phyloP scores from a whole-genome alignment of 2,329 filamentous ascomycete species.

The Reticulascus tulasneorum region DNA sequence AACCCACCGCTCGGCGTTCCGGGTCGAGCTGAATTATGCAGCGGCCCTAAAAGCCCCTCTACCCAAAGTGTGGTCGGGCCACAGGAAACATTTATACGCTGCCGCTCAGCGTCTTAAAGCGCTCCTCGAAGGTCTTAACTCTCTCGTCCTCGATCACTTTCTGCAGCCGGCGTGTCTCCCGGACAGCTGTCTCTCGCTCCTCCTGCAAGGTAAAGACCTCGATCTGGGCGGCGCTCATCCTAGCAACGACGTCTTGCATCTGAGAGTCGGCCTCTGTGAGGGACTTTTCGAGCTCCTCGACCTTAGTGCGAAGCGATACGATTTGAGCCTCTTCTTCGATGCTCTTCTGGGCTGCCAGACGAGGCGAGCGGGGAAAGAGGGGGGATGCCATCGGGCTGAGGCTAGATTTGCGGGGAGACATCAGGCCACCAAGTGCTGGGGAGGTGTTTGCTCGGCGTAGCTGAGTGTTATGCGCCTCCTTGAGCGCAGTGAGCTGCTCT shows the following conservation, averaged over 20 bases:
- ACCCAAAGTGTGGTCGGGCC: background rate
- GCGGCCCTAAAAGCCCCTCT: constrained; percentile 10
- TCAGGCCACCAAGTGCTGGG: constrained; percentile 18
- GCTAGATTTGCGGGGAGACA: constrained; percentile 28
- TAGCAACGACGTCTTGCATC: constrained; percentile 76
- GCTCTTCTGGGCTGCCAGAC: constrained; percentile 55
- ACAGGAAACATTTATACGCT: constrained; percentile 10
- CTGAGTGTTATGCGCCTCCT: constrained; percentile 72
- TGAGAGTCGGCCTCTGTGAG: constrained; percentile 57
- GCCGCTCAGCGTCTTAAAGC: constrained; percentile 29
- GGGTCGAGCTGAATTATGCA: constrained; percentile 7
- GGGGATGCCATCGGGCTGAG: constrained; percentile 29
- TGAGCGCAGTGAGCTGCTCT: constrained; percentile 72
- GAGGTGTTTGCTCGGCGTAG: constrained; percentile 67
- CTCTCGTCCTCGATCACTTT: constrained; percentile 61
- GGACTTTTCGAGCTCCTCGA: constrained; percentile 81
- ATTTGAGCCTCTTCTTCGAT: constrained; percentile 72
- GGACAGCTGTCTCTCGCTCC: constrained; percentile 69
- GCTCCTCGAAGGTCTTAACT: constrained; percentile 43
- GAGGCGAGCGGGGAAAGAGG: constrained; percentile 41
- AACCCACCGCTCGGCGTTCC: constrained; percentile 9
- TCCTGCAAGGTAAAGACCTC: constrained; percentile 77
- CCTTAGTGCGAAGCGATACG: constrained; percentile 69
- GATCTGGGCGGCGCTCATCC: constrained; percentile 78
- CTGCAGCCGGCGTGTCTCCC: constrained; percentile 67